A percentile compares a stretch with the other conserved stretches of the same genome.
Conservation (phyloP, 176 grass and related monocot species). For the Ensete glaucum region DNA sequence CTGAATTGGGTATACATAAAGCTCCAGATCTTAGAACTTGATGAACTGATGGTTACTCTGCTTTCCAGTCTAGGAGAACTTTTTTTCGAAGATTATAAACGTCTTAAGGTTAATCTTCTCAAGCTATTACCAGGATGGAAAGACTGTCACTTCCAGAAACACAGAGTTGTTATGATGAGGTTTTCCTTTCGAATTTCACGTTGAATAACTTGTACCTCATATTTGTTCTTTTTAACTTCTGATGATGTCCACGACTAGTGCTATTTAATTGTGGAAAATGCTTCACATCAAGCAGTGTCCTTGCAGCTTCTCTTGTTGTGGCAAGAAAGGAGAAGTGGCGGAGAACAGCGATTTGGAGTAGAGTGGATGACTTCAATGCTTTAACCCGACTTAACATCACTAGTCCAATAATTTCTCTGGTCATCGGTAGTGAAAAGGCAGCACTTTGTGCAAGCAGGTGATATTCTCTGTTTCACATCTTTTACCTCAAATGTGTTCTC, state of each 20-base stretch:
- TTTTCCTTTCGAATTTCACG: background rate
- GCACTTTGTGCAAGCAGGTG: slow-evolving; percentile 83
- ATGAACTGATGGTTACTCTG: background rate
- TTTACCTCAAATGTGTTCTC: slow-evolving; percentile 9
- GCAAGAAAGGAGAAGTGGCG: slow-evolving; percentile 76
- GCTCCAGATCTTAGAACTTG: too few relatives aligned
- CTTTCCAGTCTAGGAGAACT: background rate
- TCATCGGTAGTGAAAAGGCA: slow-evolving; percentile 69
- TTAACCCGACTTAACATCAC: slow-evolving; percentile 49
- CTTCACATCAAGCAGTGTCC: slow-evolving; percentile 16
- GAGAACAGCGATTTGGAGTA: slow-evolving; percentile 57
- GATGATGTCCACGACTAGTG: background rate
- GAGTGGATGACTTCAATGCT: slow-evolving; percentile 64
- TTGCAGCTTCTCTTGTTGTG: slow-evolving; percentile 68
- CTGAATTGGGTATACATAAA: too few relatives aligned
- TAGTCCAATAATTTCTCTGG: slow-evolving; percentile 89
- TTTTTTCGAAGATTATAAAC: background rate
- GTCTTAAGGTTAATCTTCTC: background rate
- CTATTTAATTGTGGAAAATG: background rate
- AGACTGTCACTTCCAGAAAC: background rate
- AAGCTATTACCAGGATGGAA: background rate
- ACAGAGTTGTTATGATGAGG: background rate
- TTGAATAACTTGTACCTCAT: too few relatives aligned
- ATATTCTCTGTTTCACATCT: slow-evolving; percentile 1
- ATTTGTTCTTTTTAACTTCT: background rate